Conservation (phyloP, 768 basidiomycete genomes). For the Trametes elegans region DNA sequence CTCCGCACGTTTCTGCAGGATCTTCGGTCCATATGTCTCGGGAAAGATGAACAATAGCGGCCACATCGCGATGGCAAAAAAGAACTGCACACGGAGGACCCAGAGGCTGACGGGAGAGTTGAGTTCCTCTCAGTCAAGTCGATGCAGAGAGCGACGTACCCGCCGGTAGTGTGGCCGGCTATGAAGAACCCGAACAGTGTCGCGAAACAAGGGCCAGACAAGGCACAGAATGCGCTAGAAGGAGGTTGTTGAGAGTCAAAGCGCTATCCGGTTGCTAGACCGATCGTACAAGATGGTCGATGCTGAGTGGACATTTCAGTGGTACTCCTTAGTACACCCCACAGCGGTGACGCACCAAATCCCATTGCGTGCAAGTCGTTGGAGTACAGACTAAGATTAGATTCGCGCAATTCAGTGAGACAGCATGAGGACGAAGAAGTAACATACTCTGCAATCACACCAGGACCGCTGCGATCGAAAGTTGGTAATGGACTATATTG, state of each 20-base stretch:
- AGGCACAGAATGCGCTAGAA: constrained; percentile 16
- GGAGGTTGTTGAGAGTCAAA: background rate
- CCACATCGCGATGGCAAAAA: constrained; percentile 15
- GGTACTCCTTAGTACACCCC: too few species aligned
- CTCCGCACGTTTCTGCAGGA: constrained; percentile 18
- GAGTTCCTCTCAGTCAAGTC: background rate
- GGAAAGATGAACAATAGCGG: constrained; percentile 21
- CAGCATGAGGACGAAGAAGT: background rate
- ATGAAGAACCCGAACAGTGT: constrained; percentile 26
- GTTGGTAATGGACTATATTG: too few species aligned
- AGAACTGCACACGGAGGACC: constrained; percentile 24
- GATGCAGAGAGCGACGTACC: constrained; percentile 4
- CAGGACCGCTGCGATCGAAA: constrained; percentile 7
- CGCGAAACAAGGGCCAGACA: constrained; percentile 22
- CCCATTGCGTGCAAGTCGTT: constrained; percentile 9
- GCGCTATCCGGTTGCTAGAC: background rate
- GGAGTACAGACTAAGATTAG: constrained; percentile 9
- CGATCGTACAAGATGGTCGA: constrained; percentile 12
- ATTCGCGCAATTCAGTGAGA: background rate
- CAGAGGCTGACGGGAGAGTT: constrained; percentile 14
- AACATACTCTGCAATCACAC: constrained; percentile 16
- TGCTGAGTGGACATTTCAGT: background rate
- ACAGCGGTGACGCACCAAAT: background rate
- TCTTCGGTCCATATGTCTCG: constrained; percentile 24
- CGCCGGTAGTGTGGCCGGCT: constrained; percentile 13